Evolutionary conservation across 2,329 filamentous ascomycete genomes (phyloP).

Genomic region (Fonsecaea erecta): DNA sequence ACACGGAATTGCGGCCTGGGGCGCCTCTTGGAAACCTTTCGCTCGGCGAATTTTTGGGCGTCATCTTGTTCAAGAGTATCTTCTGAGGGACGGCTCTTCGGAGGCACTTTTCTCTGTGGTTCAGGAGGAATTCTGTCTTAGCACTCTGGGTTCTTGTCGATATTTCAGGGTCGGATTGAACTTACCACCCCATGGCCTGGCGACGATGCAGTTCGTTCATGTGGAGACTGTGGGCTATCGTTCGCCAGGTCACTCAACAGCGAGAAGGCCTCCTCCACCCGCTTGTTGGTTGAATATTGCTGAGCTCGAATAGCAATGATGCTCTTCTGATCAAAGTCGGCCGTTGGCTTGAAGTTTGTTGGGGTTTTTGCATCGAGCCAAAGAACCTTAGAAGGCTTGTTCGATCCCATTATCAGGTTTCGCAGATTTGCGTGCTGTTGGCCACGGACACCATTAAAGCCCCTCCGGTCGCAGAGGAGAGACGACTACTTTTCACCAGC

Average conservation of each 20-base stretch:
- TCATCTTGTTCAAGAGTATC: background rate
- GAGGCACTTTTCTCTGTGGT: background rate
- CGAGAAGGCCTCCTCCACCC: background rate
- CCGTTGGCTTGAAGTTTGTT: background rate
- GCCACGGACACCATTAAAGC: background rate
- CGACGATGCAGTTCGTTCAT: background rate
- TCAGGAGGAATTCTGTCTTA: background rate
- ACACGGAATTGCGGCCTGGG: background rate
- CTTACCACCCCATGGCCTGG: background rate
- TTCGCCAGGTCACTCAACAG: background rate
- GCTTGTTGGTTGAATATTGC: background rate
- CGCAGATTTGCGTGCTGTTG: background rate
- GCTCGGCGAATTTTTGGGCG: background rate
- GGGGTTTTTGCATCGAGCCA: background rate
- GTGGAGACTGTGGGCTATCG: background rate
- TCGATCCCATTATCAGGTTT: background rate
- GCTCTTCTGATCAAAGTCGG: background rate
- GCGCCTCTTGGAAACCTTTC: background rate
- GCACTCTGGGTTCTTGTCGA: background rate
- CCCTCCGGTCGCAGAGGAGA: background rate
- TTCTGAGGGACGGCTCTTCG: background rate
- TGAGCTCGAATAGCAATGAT: slow-evolving; percentile 3
- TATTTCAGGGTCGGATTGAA: background rate
- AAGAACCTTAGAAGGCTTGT: background rate
- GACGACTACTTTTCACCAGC: background rate